A percentile compares a stretch with the other conserved stretches of the same genome.
Evolutionary conservation across 2,329 filamentous ascomycete species (phyloP).

Genomic region (Alternaria incomplexa): DNA sequence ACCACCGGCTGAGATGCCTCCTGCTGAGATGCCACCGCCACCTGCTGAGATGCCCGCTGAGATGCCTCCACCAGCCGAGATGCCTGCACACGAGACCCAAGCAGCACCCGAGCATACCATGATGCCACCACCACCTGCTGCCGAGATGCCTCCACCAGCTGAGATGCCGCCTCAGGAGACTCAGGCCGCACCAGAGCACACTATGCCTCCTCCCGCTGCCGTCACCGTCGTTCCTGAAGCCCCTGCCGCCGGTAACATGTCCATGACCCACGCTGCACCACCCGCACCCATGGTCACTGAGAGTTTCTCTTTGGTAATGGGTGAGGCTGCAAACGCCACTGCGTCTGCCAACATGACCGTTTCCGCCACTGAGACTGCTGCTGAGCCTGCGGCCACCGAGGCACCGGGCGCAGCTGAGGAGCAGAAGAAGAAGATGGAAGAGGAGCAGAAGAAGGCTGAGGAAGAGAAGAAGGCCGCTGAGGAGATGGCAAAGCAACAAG

Average conservation of each 20-base stretch:
- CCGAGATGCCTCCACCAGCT: not conserved
- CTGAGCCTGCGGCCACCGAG: not conserved
- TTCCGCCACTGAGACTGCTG: not conserved
- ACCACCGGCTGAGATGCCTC: not conserved
- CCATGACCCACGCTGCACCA: slow-evolving; percentile 1
- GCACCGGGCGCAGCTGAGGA: not conserved
- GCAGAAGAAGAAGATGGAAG: not conserved
- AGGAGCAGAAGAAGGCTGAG: not conserved
- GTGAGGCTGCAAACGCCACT: not conserved
- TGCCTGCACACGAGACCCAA: not conserved
- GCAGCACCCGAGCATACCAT: not conserved
- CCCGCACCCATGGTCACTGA: slow-evolving; percentile 10
- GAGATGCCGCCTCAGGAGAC: slow-evolving; percentile 3
- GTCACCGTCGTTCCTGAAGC: not conserved
- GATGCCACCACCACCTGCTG: not conserved
- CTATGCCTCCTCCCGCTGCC: not conserved
- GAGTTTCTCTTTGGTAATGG: slow-evolving; percentile 15
- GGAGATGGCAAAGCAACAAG: not conserved
- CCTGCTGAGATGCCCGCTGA: not conserved
- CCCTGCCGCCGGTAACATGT: not conserved
- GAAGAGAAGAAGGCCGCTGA: slow-evolving; percentile 1
- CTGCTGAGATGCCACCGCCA: not conserved
- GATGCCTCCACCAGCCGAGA: not conserved
- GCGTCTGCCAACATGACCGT: not conserved
- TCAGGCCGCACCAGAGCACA: not conserved